Evolutionary conservation across 2,329 filamentous ascomycete species (phyloP).

Genomic region (Sporothrix schenckii): DNA sequence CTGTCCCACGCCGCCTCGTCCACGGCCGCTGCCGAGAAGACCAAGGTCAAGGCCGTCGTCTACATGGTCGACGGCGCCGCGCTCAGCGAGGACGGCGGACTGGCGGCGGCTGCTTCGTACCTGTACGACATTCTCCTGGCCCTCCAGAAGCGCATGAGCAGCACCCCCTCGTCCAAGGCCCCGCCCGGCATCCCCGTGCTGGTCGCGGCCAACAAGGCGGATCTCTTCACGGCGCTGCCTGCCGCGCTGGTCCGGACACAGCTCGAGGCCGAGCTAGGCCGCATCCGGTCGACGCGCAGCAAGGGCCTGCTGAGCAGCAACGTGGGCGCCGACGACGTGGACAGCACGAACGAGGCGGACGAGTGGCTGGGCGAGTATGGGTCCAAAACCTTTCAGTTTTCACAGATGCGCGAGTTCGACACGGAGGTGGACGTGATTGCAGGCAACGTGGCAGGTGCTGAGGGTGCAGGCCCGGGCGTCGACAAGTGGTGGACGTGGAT

Average conservation of each 20-base stretch:
- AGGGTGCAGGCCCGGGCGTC: conserved; percentile 65
- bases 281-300: conserved; percentile 73
- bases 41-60: conserved; percentile 70
- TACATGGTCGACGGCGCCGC: conserved; percentile 87
- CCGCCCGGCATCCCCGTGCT: conserved; percentile 70
- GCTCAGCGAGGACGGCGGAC: conserved; percentile 58
- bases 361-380: conserved; percentile 83
- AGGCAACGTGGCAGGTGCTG: conserved; percentile 69
- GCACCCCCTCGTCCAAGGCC: conserved; percentile 51
- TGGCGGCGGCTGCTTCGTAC: conserved; percentile 77
- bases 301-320: conserved; percentile 83
- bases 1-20: conserved; percentile 42
- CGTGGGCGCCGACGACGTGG: conserved; percentile 58
- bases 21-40: conserved; percentile 26
- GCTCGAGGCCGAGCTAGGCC: conserved; percentile 79
- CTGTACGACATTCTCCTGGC: conserved; percentile 85
- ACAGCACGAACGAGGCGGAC: conserved; percentile 70
- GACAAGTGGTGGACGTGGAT: conserved; percentile 93
- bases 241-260: conserved; percentile 71
- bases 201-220: conserved; percentile 91
- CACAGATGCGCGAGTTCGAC: conserved; percentile 80
- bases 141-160: conserved; percentile 68
- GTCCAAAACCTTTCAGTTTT: conserved; percentile 75
- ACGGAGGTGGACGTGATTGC: conserved; percentile 75
- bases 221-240: conserved; percentile 90